Percentiles rank a stretch among this genome's conserved stretches.
Evolutionary conservation across 2,329 filamentous ascomycete genomes (phyloP).

Genomic region (Phyllosticta capitalensis): DNA sequence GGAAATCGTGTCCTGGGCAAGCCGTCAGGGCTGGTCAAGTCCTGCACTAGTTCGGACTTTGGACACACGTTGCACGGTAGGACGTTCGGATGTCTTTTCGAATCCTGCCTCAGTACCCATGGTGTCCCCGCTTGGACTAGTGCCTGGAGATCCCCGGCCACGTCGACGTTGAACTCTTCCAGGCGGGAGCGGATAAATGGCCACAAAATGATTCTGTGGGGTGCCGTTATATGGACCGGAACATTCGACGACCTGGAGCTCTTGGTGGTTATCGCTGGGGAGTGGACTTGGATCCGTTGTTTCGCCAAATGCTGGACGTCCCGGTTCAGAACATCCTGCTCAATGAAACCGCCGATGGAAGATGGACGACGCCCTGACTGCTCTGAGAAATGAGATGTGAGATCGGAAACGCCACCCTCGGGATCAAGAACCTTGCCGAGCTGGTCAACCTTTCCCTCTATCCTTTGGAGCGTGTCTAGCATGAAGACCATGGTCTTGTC

Average conservation of each 20-base stretch:
- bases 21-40: neutral
- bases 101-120: constrained; percentile 11
- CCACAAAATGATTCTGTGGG: constrained; percentile 16
- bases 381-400: neutral
- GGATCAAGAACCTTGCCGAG: constrained; percentile 9
- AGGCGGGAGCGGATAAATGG: constrained; percentile 11
- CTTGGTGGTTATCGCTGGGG: neutral
- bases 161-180: neutral
- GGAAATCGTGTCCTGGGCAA: constrained; percentile 2
- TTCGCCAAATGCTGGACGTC: neutral
- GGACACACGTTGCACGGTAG: constrained; percentile 6
- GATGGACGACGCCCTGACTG: constrained; percentile 6
- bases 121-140: constrained; percentile 11
- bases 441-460: constrained; percentile 12
- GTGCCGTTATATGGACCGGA: constrained; percentile 12
- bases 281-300: neutral
- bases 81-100: constrained; percentile 2
- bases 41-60: neutral
- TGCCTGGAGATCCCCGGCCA: constrained; percentile 6
- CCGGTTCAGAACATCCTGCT: neutral
- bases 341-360: constrained; percentile 1
- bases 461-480: constrained; percentile 6
- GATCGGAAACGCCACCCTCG: neutral
- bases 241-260: neutral
- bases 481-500: constrained; percentile 13